A percentile compares a stretch with the other conserved stretches of the same genome.
phyloP scores from a whole-genome alignment of 345 rosid genomes.

The Salix koriyanagi region DNA sequence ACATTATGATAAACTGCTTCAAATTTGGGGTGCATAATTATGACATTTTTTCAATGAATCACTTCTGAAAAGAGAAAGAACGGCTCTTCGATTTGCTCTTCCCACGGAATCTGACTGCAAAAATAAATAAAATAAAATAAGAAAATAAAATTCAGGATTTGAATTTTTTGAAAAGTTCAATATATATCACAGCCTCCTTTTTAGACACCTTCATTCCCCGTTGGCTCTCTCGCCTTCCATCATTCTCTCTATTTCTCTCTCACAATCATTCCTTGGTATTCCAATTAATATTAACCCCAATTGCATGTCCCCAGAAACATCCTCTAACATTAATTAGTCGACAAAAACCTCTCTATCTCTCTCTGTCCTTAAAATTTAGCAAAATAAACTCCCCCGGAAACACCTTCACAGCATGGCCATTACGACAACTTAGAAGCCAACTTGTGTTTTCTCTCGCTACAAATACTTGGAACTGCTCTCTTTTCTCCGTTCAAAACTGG shows the following conservation, averaged over 20 bases:
- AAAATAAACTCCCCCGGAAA: neutral
- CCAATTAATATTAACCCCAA: neutral
- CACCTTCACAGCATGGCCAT: neutral
- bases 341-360: neutral
- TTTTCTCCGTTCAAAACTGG: neutral
- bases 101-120: slow-evolving; percentile 1
- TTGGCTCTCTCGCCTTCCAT: too few species aligned
- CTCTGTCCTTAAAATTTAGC: neutral
- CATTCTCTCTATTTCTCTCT: neutral
- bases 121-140: neutral
- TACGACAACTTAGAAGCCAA: neutral
- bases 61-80: neutral
- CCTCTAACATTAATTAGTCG: neutral
- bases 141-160: neutral
- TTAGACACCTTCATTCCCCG: neutral
- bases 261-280: too few species aligned
- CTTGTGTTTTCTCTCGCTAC: neutral
- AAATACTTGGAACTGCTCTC: neutral
- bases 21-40: too few species aligned
- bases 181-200: neutral
- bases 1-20: too few species aligned
- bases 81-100: neutral
- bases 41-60: too few species aligned
- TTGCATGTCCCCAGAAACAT: neutral
- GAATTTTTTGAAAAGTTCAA: neutral